Evolutionary conservation across 2,329 filamentous ascomycete species (phyloP).

Genomic region (Penicillium olsonii): DNA sequence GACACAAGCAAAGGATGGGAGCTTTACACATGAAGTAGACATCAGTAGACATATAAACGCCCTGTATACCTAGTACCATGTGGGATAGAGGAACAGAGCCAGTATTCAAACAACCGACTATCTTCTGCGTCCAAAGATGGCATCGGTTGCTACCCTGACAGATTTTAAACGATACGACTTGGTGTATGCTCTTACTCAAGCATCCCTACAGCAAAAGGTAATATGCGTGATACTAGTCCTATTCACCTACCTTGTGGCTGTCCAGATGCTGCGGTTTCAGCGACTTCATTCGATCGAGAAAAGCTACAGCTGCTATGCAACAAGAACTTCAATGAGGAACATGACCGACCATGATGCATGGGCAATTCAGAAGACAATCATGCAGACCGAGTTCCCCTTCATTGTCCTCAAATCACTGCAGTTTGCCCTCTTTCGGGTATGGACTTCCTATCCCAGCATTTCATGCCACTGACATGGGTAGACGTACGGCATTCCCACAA

Average conservation of each 20-base stretch:
- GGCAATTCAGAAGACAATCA: constrained; percentile 49
- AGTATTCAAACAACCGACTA: background rate
- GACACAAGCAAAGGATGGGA: background rate
- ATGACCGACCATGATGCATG: constrained; percentile 59
- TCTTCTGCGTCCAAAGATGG: background rate
- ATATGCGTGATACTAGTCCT: constrained; percentile 12
- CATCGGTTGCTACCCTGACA: background rate
- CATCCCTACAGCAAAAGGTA: constrained; percentile 5
- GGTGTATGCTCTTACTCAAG: background rate
- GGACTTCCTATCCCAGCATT: background rate
- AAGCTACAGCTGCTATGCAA: constrained; percentile 44
- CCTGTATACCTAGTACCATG: no score
- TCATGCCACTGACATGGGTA: constrained; percentile 20
- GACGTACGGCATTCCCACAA: constrained; percentile 59
- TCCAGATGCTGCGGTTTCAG: constrained; percentile 29
- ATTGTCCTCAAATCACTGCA: constrained; percentile 53
- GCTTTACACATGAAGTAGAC: background rate
- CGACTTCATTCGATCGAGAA: constrained; percentile 38
- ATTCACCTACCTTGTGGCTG: constrained; percentile 25
- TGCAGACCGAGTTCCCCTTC: constrained; percentile 57
- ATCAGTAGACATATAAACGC: no score
- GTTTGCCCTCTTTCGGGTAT: constrained; percentile 60
- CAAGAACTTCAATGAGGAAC: constrained; percentile 43
- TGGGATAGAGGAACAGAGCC: background rate
- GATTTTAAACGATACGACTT: background rate